phyloP scores from a whole-genome alignment of 2,329 filamentous ascomycete species.

The Aspergillus sp. region DNA sequence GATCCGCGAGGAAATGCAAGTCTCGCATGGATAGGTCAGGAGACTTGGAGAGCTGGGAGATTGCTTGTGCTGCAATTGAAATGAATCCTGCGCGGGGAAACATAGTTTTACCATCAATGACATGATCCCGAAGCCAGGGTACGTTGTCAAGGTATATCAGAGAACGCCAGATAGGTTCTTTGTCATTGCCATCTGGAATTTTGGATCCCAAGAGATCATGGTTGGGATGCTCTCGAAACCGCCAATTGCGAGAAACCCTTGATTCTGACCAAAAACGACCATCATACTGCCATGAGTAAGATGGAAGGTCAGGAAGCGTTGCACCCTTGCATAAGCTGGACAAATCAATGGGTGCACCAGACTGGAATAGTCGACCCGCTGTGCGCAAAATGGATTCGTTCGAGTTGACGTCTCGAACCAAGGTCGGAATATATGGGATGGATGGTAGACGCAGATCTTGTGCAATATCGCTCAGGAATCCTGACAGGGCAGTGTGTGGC shows the following conservation, averaged over 20 bases:
- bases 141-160: constrained; percentile 35
- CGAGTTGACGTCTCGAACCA: constrained; percentile 10
- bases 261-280: constrained; percentile 46
- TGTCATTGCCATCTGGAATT: constrained; percentile 23
- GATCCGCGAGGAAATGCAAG: constrained; percentile 1
- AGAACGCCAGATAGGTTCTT: constrained; percentile 51
- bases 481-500: constrained; percentile 42
- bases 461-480: constrained; percentile 31
- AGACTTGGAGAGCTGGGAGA: constrained; percentile 5
- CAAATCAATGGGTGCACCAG: constrained; percentile 6
- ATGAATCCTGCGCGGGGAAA: constrained; percentile 18
- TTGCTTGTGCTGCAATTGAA: constrained; percentile 1
- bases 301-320: constrained; percentile 36
- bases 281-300: constrained; percentile 50
- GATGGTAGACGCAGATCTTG: background rate
- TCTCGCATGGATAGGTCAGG: background rate
- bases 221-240: constrained; percentile 29
- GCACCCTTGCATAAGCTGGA: background rate
- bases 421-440: constrained; percentile 6
- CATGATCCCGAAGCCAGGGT: constrained; percentile 21
- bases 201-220: constrained; percentile 31
- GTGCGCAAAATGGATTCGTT: constrained; percentile 12
- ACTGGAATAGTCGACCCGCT: constrained; percentile 18
- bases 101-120: constrained; percentile 9
- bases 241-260: constrained; percentile 24